Conservation (phyloP, 768 basidiomycete genomes). For the Tylopilus sp. region DNA sequence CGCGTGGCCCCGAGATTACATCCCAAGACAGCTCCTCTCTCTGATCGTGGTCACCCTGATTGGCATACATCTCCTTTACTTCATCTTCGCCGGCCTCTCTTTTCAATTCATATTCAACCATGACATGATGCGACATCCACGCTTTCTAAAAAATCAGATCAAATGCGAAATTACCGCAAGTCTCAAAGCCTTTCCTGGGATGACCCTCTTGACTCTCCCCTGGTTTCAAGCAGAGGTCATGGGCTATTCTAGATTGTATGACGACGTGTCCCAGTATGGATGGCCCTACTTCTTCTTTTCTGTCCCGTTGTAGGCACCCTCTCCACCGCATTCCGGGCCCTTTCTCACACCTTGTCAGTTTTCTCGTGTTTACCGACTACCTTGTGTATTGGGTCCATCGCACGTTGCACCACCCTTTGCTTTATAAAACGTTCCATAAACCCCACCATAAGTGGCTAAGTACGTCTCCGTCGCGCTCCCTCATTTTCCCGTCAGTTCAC, state of each 20-base stretch:
- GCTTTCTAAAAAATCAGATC: constrained; percentile 88
- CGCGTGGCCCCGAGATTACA: constrained; percentile 82
- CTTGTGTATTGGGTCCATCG: constrained; percentile 98
- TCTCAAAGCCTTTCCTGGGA: constrained; percentile 74
- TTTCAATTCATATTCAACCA: constrained; percentile 90
- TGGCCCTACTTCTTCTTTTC: constrained; percentile 69
- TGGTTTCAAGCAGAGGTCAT: constrained; percentile 93
- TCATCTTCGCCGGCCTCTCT: constrained; percentile 80
- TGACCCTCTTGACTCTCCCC: constrained; percentile 83
- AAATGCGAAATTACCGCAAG: constrained; percentile 73
- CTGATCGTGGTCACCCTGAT: constrained; percentile 67
- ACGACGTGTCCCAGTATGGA: constrained; percentile 76
- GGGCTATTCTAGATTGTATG: constrained; percentile 79
- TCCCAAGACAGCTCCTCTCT: constrained; percentile 76
- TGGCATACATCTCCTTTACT: constrained; percentile 85
- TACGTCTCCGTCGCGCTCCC: constrained; percentile 36
- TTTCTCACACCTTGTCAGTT: constrained; percentile 38
- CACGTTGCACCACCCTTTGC: constrained; percentile 72
- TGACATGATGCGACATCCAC: constrained; percentile 92
- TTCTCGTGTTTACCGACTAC: constrained; percentile 87
- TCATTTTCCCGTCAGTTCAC: constrained; percentile 7
- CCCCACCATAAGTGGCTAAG: constrained; percentile 99
- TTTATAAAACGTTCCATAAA: constrained; percentile 94
- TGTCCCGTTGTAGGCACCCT: constrained; percentile 54
- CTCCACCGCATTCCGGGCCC: background rate